Base-by-base conservation (phyloP, 2,329 filamentous ascomycete species). In the Paecilomyces dactylethromorphus region DNA sequence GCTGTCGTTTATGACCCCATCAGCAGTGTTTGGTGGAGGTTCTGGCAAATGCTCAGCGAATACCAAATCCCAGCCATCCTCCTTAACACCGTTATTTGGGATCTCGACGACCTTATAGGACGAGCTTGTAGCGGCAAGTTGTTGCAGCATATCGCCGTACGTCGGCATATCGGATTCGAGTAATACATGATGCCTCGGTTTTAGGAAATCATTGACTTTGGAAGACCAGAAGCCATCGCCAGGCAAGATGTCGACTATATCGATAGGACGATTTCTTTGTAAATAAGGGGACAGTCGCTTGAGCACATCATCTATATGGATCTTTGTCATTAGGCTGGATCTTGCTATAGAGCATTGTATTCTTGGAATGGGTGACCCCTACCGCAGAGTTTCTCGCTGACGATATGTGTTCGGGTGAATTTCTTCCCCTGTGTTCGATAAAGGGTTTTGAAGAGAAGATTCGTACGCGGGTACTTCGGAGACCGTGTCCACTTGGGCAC, bases 161-260 rank as follows among this genome's bases (percentile, higher is more conserved):
- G 82, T 66, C 0, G 79, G 74, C 2, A 75, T 71, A 33, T 90
- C 83, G 2, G 87, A 86, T 68, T 97, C 92, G 74, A 97, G 81
- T 50, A 99, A 79, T 52, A 97, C 77, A 76, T 99, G 94, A 4
- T 84, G 87, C 59, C 91, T 86, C 3, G 93, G 93, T 66, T 91
- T 77, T 7, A 99, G 79, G 53, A 83, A 77, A 0, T 90, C 81
- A 69, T 96, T 86, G 0, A 97, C 78, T 66, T 88, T 90, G 29
- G 79, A 79, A 33, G 92, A 96, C 85, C 89, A 94, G 2, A 96
- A 57, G 8, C 92, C 91, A 1, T 78, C 78, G 13, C 92, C 92
- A 0, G 93, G 93, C 71, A 92, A 91, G 58, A 96, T 78, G 69
- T 97, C 93, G 66, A 99, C 79, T 52, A 97, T 82, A 67, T 96